These are phyloP conservation scores for Nidularia sp. DNA, from an alignment of 768 basidiomycete species.

Conservation along the genomic window DNA sequence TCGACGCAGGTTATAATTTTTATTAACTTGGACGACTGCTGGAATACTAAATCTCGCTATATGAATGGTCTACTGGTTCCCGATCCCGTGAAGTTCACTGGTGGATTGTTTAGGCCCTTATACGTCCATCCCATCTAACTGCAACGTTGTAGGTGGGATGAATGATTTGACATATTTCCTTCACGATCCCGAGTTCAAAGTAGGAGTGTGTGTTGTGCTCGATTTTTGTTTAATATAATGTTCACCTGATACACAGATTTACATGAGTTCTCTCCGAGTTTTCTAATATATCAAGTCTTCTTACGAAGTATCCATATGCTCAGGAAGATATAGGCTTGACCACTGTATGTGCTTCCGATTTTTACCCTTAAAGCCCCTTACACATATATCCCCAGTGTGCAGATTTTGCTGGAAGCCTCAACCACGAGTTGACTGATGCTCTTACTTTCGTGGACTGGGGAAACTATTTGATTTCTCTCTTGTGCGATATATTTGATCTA, in stretches of 20 bases:
- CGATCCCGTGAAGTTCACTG: constrained; percentile 17
- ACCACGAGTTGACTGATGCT: constrained; percentile 19
- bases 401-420: constrained; percentile 17
- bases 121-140: background rate
- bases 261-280: constrained; percentile 5
- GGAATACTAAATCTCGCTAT: constrained; percentile 15
- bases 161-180: constrained; percentile 17
- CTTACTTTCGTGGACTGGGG: constrained; percentile 18
- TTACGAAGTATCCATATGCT: background rate
- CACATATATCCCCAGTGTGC: constrained; percentile 10
- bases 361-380: background rate
- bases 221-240: background rate
- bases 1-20: constrained; percentile 17
- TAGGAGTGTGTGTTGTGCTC: constrained; percentile 11
- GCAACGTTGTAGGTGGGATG: constrained; percentile 8
- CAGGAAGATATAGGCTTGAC: constrained; percentile 18
- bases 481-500: background rate
- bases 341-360: constrained; percentile 8
- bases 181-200: constrained; percentile 18
- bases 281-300: background rate
- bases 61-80: constrained; percentile 11
- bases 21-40: constrained; percentile 20
- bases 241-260: constrained; percentile 6
- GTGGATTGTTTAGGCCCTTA: constrained; percentile 1
- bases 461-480: background rate